Percentiles rank a stretch among this genome's conserved stretches.
Evolutionary conservation across 1,284 basidiomycete genomes (phyloP).

Genomic region (Butyriboletus appendiculatus): DNA sequence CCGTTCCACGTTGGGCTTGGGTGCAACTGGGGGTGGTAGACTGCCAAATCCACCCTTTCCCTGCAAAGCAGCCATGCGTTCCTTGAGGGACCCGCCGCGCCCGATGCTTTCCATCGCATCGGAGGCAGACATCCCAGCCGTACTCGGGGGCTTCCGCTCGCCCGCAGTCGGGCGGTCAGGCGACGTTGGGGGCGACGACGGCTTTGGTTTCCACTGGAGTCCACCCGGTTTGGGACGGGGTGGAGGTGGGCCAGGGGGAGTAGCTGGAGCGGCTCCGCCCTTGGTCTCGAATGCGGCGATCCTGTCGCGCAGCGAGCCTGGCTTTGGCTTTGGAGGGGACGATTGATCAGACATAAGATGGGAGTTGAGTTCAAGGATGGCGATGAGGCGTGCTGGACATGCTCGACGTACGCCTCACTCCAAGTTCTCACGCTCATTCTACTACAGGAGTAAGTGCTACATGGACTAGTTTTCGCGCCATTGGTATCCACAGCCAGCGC

Average conservation of each 20-base stretch:
- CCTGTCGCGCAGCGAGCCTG: slow-evolving; percentile 76
- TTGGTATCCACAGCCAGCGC: slow-evolving; percentile 56
- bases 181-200: slow-evolving; percentile 54
- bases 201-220: slow-evolving; percentile 68
- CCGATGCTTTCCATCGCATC: slow-evolving; percentile 84
- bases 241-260: slow-evolving; percentile 37
- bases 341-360: slow-evolving; percentile 48
- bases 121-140: slow-evolving; percentile 68
- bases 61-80: slow-evolving; percentile 90
- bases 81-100: slow-evolving; percentile 70
- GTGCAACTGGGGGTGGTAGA: slow-evolving; percentile 47
- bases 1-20: slow-evolving; percentile 64
- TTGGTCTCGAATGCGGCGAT: slow-evolving; percentile 80
- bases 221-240: slow-evolving; percentile 71
- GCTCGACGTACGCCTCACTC: slow-evolving; percentile 3
- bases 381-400: slow-evolving; percentile 20
- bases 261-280: slow-evolving; percentile 28
- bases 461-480: slow-evolving; percentile 58
- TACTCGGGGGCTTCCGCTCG: slow-evolving; percentile 30
- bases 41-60: slow-evolving; percentile 75
- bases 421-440: slow-evolving; percentile 26
- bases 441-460: not conserved
- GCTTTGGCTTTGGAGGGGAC: slow-evolving; percentile 55
- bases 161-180: slow-evolving; percentile 27
- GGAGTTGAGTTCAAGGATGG: slow-evolving; percentile 9